Base-by-base conservation (phyloP, 2,329 filamentous ascomycete genomes). In the Paecilomyces sp. region DNA sequence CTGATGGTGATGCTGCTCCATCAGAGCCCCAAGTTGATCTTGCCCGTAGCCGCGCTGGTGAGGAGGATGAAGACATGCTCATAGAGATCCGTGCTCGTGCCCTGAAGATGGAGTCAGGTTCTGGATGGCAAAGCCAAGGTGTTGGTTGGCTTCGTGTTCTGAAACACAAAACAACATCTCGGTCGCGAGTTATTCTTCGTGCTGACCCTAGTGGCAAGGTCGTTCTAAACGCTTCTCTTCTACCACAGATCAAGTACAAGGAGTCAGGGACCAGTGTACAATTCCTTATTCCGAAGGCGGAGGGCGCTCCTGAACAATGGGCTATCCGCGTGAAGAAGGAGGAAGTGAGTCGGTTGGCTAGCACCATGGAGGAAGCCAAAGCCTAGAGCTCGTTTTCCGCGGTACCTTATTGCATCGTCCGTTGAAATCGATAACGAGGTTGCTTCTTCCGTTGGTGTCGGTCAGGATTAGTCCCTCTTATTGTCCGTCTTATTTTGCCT, bases 181-280 rank as follows among this genome's bases (percentile, higher is more conserved):
- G 82, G 30, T 83, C 87, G 3, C 85, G 91, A 50, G 77, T 94
- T 54, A 76, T 95, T 22, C 76, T 92, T 62, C 85, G 91, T 56
- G 85, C 85, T n/a, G 88, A 92, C 64, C 89, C 90, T 0, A 83
- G 86, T 63, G 91, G 91, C 15, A 84, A 88, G 47, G 79, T 93
- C 54, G 83, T 88, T 3, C 77, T 95, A 67, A 95, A 95, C 75
- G 84, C 87, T 65, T 74, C 80, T 22, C 73, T 92, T 55, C 74
- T 90, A 34, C 77, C 84, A 1, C 77, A 81, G n/a, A 75, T 86
- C 57, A 79, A 79, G 4, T 92, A 92, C 77, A 83, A 83, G 67
- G 77, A 81, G 6, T 80, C 82, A 30, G 67, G 66, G 4, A 79
- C 71, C 54, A 89, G 60, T 18, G 71, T 78, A 15, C 67, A 73